Evolutionary conservation across 1,139 yeast species (phyloP).

Genomic region (Suhomyces bolitotheri): DNA sequence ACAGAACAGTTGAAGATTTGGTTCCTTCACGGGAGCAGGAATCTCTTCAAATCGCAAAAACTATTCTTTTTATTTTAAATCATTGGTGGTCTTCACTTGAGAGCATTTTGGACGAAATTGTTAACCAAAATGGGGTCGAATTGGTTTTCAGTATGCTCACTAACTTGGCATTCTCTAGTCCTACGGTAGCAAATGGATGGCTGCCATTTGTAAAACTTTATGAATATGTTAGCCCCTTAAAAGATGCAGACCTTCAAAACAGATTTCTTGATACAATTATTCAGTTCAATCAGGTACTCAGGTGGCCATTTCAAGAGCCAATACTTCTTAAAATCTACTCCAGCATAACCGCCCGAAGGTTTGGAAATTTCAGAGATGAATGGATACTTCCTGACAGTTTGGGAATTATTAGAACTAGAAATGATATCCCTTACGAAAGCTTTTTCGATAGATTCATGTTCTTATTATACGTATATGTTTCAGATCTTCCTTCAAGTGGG

Average conservation of each 20-base stretch:
- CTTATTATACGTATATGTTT: conserved; percentile 35
- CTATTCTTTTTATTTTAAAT: conserved; percentile 13
- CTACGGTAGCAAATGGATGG: conserved; percentile 25
- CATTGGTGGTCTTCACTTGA: conserved; percentile 25
- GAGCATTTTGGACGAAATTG: conserved; percentile 18
- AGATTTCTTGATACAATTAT: conserved; percentile 34
- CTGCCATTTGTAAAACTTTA: conserved; percentile 26
- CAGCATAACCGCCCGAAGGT: conserved; percentile 33
- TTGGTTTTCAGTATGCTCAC: conserved; percentile 17
- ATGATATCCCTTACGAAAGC: conserved; percentile 36
- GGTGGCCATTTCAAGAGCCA: conserved; percentile 43
- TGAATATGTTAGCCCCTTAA: conserved; percentile 15
- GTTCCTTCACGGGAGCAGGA: conserved; percentile 11
- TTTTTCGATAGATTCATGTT: conserved; percentile 43
- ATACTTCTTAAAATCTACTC: conserved; percentile 32
- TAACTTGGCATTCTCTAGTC: conserved; percentile 19
- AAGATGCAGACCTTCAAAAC: conserved; percentile 23
- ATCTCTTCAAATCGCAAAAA: conserved; percentile 18
- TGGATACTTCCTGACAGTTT: conserved; percentile 26
- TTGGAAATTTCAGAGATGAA: conserved; percentile 43
- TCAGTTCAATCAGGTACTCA: conserved; percentile 26
- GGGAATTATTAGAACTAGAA: conserved; percentile 27
- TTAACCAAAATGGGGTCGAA: conserved; percentile 15
- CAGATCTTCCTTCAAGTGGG: conserved; percentile 28
- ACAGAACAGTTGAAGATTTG: neutral